These are phyloP conservation scores for Cryphonectria japonica DNA, from an alignment of 2,329 filamentous ascomycete species.

Conservation along the genomic window DNA sequence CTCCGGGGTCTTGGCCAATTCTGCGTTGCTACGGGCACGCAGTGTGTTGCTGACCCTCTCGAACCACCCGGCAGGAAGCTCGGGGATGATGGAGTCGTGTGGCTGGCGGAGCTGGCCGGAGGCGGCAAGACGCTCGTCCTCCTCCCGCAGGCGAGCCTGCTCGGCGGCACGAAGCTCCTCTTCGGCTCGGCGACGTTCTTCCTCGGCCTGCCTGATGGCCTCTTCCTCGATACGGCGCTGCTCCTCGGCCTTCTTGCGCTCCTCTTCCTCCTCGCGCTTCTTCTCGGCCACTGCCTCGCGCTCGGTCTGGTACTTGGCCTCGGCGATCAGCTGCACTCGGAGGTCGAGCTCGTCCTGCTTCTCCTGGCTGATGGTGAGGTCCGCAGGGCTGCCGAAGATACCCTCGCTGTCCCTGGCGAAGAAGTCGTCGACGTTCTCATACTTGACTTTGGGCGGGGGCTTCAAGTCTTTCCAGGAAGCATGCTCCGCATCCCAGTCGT, in stretches of 20 bases:
- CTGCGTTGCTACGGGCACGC: conserved; percentile 38
- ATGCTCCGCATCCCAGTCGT: not conserved
- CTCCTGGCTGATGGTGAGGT: conserved; percentile 32
- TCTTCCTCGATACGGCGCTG: conserved; percentile 31
- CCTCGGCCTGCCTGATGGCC: conserved; percentile 31
- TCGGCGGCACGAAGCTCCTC: conserved; percentile 33
- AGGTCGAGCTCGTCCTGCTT: conserved; percentile 35
- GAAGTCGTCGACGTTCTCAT: conserved; percentile 29
- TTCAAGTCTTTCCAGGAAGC: not conserved
- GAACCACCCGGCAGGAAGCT: conserved; percentile 45
- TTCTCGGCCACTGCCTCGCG: conserved; percentile 22
- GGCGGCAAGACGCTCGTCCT: conserved; percentile 30
- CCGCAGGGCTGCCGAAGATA: not conserved
- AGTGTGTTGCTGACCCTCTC: conserved; percentile 42
- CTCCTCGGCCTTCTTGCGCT: conserved; percentile 32
- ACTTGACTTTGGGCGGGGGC: not conserved
- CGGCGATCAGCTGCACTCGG: conserved; percentile 26
- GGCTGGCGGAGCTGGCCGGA: conserved; percentile 36
- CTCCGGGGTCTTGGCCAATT: conserved; percentile 52
- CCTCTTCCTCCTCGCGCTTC: conserved; percentile 31
- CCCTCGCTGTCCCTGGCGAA: conserved; percentile 29
- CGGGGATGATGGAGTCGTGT: conserved; percentile 32
- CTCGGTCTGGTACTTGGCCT: conserved; percentile 19
- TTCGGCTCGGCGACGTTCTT: conserved; percentile 25
- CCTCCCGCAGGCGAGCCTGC: conserved; percentile 24